Base-by-base conservation (phyloP, 2,329 filamentous ascomycete species). In the Cercospora citrullina region DNA sequence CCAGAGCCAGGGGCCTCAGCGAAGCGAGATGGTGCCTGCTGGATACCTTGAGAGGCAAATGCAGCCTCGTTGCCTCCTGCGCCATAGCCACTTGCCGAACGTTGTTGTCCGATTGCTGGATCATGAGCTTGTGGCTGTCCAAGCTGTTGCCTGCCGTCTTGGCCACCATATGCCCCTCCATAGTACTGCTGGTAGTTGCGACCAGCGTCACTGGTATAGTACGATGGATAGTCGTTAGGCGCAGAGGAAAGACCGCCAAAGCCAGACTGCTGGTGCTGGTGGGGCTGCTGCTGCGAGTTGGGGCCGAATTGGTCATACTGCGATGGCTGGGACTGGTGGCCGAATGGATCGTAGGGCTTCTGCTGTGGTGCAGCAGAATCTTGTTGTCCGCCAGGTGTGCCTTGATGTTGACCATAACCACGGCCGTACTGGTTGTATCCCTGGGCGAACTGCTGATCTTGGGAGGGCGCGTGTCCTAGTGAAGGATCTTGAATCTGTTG, bases 291-390 rank as follows among this genome's bases (percentile, higher is more conserved):
- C 36, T 64, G 62, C 18, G 45, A 51, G 60, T 81, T 79, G 23
- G 85, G 82, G 45, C 80, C 79, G 71, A 84, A 85, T 62, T 76
- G 76, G 59, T 85, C 83, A 72, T 80, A 84, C 63, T 81, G 80
- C 70, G 74, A 81, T 31, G 79, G 80, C 66, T 83, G 85, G 71
- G 87, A 85, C 77, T 93, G 92, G 78, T 96, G 92, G 73, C 86
- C 87, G 78, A 97, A 98, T 0, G 92, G 87, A 77, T 97, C 94
- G 80, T 93, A 94, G 2, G 91, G 88, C 83, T 98, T 97, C 80
- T 93, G 91, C 65, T 93, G 90, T 72, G 82, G 89, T 8, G 85
- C 79, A 65, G 83, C 83, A 64, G 85, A 77, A 74, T 90, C 89
- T 63, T 86, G 87, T 42, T 69, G 75, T 36, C 85, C 79, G 64